These are phyloP conservation scores for Claviceps pusilla DNA, from an alignment of 2,329 filamentous ascomycete genomes.

Conservation along the genomic window DNA sequence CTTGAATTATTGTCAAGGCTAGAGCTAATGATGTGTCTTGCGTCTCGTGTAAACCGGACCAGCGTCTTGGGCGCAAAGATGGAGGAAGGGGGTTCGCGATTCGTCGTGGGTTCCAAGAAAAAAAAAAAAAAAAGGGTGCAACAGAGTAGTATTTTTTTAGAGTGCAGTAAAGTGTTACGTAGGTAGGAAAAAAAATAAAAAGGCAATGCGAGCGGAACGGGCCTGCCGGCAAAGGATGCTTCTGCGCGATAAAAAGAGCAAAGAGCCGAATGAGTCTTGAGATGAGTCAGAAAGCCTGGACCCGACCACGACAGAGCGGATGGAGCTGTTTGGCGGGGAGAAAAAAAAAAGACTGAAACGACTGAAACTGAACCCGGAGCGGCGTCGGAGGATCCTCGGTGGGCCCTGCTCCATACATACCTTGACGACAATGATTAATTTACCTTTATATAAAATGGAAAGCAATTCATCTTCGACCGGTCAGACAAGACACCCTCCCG, in stretches of 20 bases:
- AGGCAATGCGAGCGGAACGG: neutral
- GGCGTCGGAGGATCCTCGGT: neutral
- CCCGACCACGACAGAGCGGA: neutral
- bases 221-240: neutral
- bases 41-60: neutral
- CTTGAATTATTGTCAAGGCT: conserved; percentile 4
- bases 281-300: neutral
- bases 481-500: no score
- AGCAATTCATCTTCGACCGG: no score
- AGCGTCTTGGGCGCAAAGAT: neutral
- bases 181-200: neutral
- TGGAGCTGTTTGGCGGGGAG: neutral
- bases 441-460: no score
- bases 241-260: neutral
- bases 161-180: no score
- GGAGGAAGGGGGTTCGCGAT: neutral
- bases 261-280: neutral
- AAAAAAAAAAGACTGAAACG: neutral
- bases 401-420: no score
- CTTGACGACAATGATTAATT: no score
- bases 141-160: neutral
- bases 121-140: neutral
- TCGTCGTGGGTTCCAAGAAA: neutral
- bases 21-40: neutral
- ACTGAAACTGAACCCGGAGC: neutral